phyloP scores from a whole-genome alignment of 345 rosid genomes.

The Camelina laxa region DNA sequence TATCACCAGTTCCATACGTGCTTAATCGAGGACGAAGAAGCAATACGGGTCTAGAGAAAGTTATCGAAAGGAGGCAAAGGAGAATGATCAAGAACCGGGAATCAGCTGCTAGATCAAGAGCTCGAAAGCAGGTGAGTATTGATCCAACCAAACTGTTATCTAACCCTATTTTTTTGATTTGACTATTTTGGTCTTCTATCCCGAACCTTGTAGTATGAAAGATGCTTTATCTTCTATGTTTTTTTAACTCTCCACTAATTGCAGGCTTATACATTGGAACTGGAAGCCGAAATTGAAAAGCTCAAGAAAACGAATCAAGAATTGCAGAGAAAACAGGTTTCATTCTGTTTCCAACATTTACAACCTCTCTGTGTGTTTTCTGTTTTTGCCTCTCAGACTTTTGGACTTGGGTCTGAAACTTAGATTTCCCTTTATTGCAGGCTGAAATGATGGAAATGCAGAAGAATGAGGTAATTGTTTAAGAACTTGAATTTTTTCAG shows the following conservation, averaged over 20 bases:
- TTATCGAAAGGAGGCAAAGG: conserved; percentile 91
- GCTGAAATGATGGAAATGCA: conserved; percentile 59
- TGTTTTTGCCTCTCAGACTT: not conserved
- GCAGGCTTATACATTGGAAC: conserved; percentile 97
- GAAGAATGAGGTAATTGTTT: conserved; percentile 59
- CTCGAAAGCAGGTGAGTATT: conserved; percentile 89
- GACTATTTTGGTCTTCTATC: conserved; percentile 19
- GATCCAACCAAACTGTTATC: conserved; percentile 1
- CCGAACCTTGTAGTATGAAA: conserved; percentile 9
- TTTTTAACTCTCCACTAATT: conserved; percentile 13
- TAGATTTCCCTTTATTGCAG: conserved; percentile 51
- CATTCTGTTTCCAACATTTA: not conserved
- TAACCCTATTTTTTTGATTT: conserved; percentile 1
- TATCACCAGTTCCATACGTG: conserved; percentile 82
- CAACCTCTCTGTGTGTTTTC: conserved; percentile 11
- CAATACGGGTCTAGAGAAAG: conserved; percentile 74
- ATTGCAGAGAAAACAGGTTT: conserved; percentile 76
- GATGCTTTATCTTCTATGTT: not conserved
- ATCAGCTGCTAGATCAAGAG: conserved; percentile 96
- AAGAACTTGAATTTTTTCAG: not conserved
- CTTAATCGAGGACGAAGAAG: conserved; percentile 77
- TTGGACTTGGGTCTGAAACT: conserved; percentile 25
- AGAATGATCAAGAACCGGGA: conserved; percentile 99
- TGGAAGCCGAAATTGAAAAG: conserved; percentile 91
- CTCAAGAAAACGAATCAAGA: conserved; percentile 80